phyloP scores from a whole-genome alignment of 805 yeast species.

The Candida wancherniae region DNA sequence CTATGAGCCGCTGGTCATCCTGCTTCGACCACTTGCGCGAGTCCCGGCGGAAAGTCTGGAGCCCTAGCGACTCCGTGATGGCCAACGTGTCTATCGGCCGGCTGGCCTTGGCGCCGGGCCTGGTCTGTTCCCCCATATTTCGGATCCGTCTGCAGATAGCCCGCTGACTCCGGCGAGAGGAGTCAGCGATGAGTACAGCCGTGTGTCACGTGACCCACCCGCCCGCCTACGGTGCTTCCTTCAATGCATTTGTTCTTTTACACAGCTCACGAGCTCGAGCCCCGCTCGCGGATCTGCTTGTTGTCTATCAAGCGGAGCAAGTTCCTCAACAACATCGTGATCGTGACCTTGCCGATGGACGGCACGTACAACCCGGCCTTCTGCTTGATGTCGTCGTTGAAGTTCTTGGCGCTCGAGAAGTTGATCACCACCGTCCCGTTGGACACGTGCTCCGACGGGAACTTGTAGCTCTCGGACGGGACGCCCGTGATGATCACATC shows the following conservation, averaged over 20 bases:
- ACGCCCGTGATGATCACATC: slow-evolving; percentile 97
- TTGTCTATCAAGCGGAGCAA: slow-evolving; percentile 77
- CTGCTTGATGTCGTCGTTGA: slow-evolving; percentile 72
- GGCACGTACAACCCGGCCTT: slow-evolving; percentile 93
- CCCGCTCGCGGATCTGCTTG: slow-evolving; percentile 28
- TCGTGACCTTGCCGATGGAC: slow-evolving; percentile 93
- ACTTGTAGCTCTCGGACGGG: slow-evolving; percentile 77
- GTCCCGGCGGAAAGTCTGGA: slow-evolving; percentile 62
- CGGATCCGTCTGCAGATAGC: no score
- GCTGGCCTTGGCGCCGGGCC: slow-evolving; percentile 7
- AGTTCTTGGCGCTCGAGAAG: slow-evolving; percentile 86
- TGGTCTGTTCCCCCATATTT: no score
- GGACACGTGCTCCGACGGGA: slow-evolving; percentile 73
- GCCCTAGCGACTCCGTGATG: slow-evolving; percentile 68
- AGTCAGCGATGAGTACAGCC: no score
- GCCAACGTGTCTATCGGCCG: slow-evolving; percentile 45
- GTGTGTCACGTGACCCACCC: no score
- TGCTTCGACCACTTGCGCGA: slow-evolving; percentile 69
- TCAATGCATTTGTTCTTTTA: no score
- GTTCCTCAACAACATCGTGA: slow-evolving; percentile 89
- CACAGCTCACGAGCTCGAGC: not conserved
- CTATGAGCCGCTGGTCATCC: slow-evolving; percentile 57
- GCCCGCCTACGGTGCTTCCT: no score
- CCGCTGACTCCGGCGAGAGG: no score
- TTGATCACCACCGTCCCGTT: slow-evolving; percentile 90